Conservation (phyloP, 2,329 filamentous ascomycete genomes). For the Grosmannia clavigera region DNA sequence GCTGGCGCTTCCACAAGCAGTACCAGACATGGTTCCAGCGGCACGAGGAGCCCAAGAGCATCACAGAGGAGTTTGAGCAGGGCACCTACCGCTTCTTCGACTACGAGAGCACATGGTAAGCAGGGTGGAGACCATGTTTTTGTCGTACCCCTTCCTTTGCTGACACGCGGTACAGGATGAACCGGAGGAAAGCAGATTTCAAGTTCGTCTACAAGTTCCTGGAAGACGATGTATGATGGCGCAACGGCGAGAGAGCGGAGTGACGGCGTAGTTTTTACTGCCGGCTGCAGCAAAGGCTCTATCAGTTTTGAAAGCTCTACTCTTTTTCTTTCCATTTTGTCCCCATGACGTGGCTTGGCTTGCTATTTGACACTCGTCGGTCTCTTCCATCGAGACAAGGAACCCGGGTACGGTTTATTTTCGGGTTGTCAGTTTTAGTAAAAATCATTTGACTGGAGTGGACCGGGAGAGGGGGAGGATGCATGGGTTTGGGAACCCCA, state of each 20-base stretch:
- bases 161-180: constrained; percentile 61
- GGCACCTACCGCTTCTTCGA: constrained; percentile 99
- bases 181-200: constrained; percentile 92
- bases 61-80: constrained; percentile 97
- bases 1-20: constrained; percentile 98
- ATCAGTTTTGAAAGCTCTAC: not conserved
- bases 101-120: constrained; percentile 97
- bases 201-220: constrained; percentile 97
- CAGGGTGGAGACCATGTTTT: constrained; percentile 10
- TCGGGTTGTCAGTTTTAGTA: not conserved
- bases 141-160: not conserved
- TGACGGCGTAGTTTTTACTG: not conserved
- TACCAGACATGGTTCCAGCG: constrained; percentile 99
- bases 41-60: constrained; percentile 95
- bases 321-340: not conserved
- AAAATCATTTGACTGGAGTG: not conserved
- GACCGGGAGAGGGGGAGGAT: not conserved
- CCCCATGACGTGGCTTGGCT: not conserved
- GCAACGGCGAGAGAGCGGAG: not conserved
- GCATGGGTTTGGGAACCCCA: not conserved
- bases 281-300: not conserved
- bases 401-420: not conserved
- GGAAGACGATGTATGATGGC: constrained; percentile 68
- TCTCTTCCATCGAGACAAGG: not conserved
- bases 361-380: not conserved